These are phyloP conservation scores for Chenopodium suecicum DNA, from an alignment of 148 eudicot species.

Conservation along the genomic window DNA sequence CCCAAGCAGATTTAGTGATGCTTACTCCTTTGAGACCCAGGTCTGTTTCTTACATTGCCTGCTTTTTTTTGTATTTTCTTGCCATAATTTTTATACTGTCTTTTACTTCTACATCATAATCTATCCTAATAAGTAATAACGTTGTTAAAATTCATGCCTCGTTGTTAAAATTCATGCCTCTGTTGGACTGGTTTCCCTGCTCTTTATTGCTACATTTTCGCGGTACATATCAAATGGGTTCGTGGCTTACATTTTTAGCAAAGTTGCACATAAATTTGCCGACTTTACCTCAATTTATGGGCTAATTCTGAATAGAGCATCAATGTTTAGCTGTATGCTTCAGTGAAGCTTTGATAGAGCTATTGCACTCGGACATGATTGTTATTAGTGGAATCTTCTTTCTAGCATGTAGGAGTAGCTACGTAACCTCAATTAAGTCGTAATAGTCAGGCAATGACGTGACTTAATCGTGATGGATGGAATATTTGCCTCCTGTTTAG, in stretches of 20 bases:
- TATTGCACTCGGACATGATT: not conserved
- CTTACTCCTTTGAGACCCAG: slow-evolving; percentile 24
- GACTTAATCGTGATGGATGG: no score
- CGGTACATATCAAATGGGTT: no score
- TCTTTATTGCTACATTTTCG: not conserved
- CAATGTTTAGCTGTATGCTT: not conserved
- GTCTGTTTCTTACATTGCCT: slow-evolving; percentile 20
- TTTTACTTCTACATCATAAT: no score
- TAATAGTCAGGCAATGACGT: not conserved
- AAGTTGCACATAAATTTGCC: not conserved
- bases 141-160: not conserved
- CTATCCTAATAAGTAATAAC: no score
- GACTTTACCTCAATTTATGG: not conserved
- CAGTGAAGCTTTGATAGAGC: not conserved
- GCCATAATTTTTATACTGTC: not conserved
- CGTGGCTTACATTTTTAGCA: not conserved
- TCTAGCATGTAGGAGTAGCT: not conserved
- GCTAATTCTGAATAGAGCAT: not conserved
- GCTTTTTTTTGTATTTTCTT: not conserved
- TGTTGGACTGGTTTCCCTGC: not conserved
- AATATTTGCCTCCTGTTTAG: no score
- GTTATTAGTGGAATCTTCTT: not conserved
- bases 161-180: not conserved
- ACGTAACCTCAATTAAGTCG: not conserved
- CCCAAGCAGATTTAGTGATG: slow-evolving; percentile 24